A percentile compares a stretch with the other conserved stretches of the same genome.
phyloP scores from a whole-genome alignment of 176 grass and related monocot species.

The Coix lacrymajobi region DNA sequence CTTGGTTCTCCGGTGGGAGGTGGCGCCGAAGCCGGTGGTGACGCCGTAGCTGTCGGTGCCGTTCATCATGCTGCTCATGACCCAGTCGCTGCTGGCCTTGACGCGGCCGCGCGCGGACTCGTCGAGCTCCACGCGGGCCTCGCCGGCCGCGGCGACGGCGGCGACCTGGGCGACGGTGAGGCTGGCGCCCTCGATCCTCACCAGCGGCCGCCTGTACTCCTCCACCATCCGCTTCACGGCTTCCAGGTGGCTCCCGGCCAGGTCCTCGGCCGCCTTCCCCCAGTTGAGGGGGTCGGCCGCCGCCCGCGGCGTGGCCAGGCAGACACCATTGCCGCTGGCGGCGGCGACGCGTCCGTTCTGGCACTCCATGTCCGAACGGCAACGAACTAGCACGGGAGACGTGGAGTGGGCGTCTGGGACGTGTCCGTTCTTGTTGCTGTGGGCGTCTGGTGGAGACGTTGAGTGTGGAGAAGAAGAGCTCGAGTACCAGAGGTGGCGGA shows the following conservation, averaged over 20 bases:
- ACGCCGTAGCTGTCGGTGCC: slow-evolving; percentile 93
- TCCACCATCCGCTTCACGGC: slow-evolving; percentile 73
- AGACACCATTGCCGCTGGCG: slow-evolving; percentile 30
- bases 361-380: slow-evolving; percentile 2
- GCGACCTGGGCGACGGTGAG: slow-evolving; percentile 74
- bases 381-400: background rate
- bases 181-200: slow-evolving; percentile 63
- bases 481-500: too few relatives aligned
- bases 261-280: slow-evolving; percentile 44
- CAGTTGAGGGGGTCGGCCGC: slow-evolving; percentile 62
- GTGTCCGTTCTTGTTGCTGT: too few relatives aligned
- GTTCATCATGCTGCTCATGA: slow-evolving; percentile 70
- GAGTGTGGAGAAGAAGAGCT: too few relatives aligned
- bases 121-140: slow-evolving; percentile 54
- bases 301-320: background rate
- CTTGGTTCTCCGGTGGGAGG: slow-evolving; percentile 77
- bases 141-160: slow-evolving; percentile 48
- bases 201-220: slow-evolving; percentile 52
- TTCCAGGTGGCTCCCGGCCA: slow-evolving; percentile 55
- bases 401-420: too few relatives aligned
- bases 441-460: too few relatives aligned
- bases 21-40: slow-evolving; percentile 88
- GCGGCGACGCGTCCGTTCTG: background rate
- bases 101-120: slow-evolving; percentile 62
- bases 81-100: slow-evolving; percentile 84